These are phyloP conservation scores for Alternaria consortialis DNA, from an alignment of 2,329 filamentous ascomycete species.

Conservation along the genomic window DNA sequence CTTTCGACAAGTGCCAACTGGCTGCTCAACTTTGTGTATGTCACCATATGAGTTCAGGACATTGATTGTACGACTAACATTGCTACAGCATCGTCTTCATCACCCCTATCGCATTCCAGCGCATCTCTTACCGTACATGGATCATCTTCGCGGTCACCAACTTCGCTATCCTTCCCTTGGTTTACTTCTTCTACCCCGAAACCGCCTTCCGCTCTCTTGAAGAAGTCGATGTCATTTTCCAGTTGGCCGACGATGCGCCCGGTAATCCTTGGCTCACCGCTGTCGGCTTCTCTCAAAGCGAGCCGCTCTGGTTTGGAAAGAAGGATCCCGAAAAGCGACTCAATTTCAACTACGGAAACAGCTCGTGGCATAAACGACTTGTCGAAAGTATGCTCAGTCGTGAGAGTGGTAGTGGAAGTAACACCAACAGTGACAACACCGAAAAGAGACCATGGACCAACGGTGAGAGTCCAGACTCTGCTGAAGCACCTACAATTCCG, in stretches of 20 bases:
- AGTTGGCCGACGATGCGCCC: constrained; percentile 58
- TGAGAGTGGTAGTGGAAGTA: constrained; percentile 25
- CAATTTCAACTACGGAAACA: constrained; percentile 58
- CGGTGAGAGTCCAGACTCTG: constrained; percentile 3
- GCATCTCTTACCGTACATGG: constrained; percentile 65
- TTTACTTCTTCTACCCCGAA: constrained; percentile 69
- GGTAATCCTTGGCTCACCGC: constrained; percentile 58
- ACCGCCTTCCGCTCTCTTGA: constrained; percentile 66
- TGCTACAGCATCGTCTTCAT: constrained; percentile 68
- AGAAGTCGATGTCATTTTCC: constrained; percentile 74
- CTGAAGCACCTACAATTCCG: neutral
- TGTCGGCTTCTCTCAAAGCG: constrained; percentile 59
- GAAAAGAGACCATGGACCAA: constrained; percentile 9
- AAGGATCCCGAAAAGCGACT: constrained; percentile 57
- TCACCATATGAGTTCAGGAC: constrained; percentile 43
- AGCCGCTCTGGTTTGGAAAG: constrained; percentile 66
- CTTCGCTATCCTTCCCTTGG: constrained; percentile 62
- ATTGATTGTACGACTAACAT: constrained; percentile 43
- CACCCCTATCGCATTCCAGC: constrained; percentile 67
- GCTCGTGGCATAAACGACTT: constrained; percentile 36
- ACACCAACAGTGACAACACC: constrained; percentile 14
- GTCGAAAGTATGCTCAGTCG: constrained; percentile 24
- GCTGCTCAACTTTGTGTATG: constrained; percentile 65
- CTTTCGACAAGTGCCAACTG: constrained; percentile 91
- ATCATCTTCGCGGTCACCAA: constrained; percentile 65